These are phyloP conservation scores for Gaeumannomyces sp. DNA, from an alignment of 2,329 filamentous ascomycete genomes.

Conservation along the genomic window DNA sequence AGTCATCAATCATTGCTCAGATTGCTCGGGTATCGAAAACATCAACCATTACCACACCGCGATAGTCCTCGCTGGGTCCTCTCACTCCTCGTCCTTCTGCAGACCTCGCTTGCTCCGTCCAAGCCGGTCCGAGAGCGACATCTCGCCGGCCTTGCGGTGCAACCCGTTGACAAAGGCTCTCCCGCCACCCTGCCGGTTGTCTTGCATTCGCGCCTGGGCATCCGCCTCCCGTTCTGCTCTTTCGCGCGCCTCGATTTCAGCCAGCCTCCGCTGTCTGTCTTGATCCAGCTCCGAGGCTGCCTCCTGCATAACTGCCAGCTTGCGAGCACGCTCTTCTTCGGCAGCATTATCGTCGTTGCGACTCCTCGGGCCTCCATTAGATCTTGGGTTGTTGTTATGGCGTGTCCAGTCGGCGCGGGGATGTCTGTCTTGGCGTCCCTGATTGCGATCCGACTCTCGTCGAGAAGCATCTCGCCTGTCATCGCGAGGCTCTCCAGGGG, in stretches of 20 bases:
- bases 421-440: conserved; percentile 4
- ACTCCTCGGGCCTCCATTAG: background rate
- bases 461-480: conserved; percentile 11
- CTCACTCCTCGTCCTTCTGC: background rate
- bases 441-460: conserved; percentile 6
- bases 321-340: conserved; percentile 57
- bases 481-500: conserved; percentile 4
- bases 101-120: conserved; percentile 33
- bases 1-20: background rate
- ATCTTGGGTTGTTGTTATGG: background rate
- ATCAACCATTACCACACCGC: background rate
- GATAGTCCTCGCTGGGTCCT: too few species aligned
- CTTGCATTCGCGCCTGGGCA: conserved; percentile 52
- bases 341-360: conserved; percentile 7
- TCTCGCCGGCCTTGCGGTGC: conserved; percentile 50
- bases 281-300: conserved; percentile 63
- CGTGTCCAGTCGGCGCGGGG: conserved; percentile 4
- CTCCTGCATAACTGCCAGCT: conserved; percentile 67
- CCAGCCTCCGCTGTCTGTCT: conserved; percentile 63
- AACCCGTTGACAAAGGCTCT: conserved; percentile 59
- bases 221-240: conserved; percentile 59
- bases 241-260: conserved; percentile 60
- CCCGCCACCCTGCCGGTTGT: conserved; percentile 53
- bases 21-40: background rate
- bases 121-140: conserved; percentile 46